A percentile compares a stretch with the other conserved stretches of the same genome.
phyloP scores from a whole-genome alignment of 768 basidiomycete genomes.

The Clitopilus passeckerianus region DNA sequence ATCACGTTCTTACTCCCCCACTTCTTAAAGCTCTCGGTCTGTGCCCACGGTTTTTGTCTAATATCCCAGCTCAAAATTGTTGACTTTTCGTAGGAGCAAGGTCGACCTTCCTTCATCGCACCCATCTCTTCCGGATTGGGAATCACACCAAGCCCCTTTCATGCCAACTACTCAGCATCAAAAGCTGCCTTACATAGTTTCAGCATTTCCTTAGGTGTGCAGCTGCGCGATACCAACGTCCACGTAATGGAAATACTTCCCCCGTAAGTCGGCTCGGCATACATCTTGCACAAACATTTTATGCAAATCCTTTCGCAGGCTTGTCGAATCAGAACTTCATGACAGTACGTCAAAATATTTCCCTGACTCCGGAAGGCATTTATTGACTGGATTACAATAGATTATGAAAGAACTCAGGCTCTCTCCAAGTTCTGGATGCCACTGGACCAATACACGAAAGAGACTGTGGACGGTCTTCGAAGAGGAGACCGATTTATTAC shows the following conservation, averaged over 20 bases:
- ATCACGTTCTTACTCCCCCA: slow-evolving; percentile 50
- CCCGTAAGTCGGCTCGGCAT: slow-evolving; percentile 34
- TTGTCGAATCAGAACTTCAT: slow-evolving; percentile 60
- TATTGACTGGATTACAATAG: no score
- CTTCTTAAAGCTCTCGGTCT: slow-evolving; percentile 47
- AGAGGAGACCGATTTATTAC: slow-evolving; percentile 21
- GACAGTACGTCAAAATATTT: slow-evolving; percentile 35
- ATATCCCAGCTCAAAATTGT: neutral
- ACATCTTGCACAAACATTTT: neutral
- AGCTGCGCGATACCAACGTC: slow-evolving; percentile 44
- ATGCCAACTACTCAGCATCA: slow-evolving; percentile 49
- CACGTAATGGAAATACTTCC: slow-evolving; percentile 54
- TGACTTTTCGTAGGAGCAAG: slow-evolving; percentile 33
- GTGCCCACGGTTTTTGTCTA: slow-evolving; percentile 5
- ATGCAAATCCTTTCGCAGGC: slow-evolving; percentile 20
- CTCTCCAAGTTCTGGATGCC: slow-evolving; percentile 55
- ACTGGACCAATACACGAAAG: slow-evolving; percentile 37
- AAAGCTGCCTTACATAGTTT: slow-evolving; percentile 57
- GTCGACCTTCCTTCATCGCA: slow-evolving; percentile 41
- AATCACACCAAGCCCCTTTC: slow-evolving; percentile 33
- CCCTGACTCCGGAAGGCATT: no score
- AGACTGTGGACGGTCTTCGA: slow-evolving; percentile 21
- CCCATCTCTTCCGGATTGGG: slow-evolving; percentile 51
- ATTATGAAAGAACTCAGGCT: slow-evolving; percentile 42
- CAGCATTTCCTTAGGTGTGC: slow-evolving; percentile 37